These are phyloP conservation scores for Pseudogymnoascus sp. DNA, from an alignment of 2,329 filamentous ascomycete genomes.

Conservation along the genomic window DNA sequence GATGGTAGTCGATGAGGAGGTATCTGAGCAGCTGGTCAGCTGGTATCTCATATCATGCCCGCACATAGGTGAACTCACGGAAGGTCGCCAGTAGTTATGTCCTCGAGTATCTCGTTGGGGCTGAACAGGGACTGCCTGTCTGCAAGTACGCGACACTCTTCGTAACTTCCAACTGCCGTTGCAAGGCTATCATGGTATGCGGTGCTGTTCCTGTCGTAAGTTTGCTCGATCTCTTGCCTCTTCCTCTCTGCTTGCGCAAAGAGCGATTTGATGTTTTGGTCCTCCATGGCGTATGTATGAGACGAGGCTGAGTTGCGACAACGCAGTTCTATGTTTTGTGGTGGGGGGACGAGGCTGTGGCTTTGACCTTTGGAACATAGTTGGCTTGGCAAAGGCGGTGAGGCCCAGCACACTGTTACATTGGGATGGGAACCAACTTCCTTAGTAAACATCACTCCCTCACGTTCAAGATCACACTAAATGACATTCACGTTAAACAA, in stretches of 20 bases:
- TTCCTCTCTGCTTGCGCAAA: conserved; percentile 47
- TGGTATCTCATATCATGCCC: background rate
- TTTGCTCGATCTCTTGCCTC: conserved; percentile 49
- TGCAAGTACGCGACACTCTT: conserved; percentile 62
- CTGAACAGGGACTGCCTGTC: conserved; percentile 75
- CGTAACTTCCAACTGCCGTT: conserved; percentile 60
- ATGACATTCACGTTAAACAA: background rate
- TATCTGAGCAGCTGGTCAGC: conserved; percentile 41
- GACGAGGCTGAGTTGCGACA: background rate
- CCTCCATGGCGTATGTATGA: conserved; percentile 37
- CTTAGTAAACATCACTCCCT: background rate
- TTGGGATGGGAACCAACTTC: background rate
- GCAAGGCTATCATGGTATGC: conserved; percentile 60
- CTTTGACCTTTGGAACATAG: background rate
- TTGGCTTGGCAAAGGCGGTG: conserved; percentile 3
- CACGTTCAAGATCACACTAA: background rate
- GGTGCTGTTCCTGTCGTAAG: conserved; percentile 56
- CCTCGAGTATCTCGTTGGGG: conserved; percentile 79
- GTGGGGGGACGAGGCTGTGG: conserved; percentile 6
- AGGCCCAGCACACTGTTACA: background rate
- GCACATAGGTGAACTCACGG: conserved; percentile 43
- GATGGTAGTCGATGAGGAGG: conserved; percentile 65
- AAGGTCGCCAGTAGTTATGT: conserved; percentile 74
- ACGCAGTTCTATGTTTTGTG: conserved; percentile 5
- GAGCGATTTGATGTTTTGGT: conserved; percentile 39